Evolutionary conservation across 176 grass and related monocot species (phyloP), one percentile per base, ranked within the genome.

Genomic region (Secale cereale): DNA sequence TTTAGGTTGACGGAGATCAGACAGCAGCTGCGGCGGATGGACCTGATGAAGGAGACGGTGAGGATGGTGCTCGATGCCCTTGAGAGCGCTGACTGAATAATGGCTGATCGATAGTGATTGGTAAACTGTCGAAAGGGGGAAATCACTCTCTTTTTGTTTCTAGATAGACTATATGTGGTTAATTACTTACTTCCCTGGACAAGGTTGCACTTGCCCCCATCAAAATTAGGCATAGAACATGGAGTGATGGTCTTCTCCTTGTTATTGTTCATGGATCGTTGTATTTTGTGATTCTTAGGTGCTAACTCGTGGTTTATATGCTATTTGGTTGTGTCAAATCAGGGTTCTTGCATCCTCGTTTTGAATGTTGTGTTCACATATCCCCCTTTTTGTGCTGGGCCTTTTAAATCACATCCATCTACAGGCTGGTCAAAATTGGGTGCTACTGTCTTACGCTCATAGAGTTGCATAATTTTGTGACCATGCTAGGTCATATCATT

Each of bases 11-110:
- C 43, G 22, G 86, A 91, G 86, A 90, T 92, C 56, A 92, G 57
- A 30, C 90, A 86, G 65, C 90, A 95, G 71, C 77, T 95, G 80
- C 80, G 73, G 4, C 26, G 90, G 67, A 90, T 90, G 83, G 88
- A 95, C 72, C 83, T 95, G 72, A 90, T 90, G 88, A 92, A 92
- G 86, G 90, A 95, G 16, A 90, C 90, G 8, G 80, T 95, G 32
- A 91, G 83, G 90, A 82, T 92, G 82, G 86, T 94, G 76, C 76
- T 90, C 62, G 85, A 92, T 74, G 85, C 76, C 29, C 64, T 94
- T 31, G 79, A 85, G 32, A 82, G 66, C 62, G 77, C 83, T 52
- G 82, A 90, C 8, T 78, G 82, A 83, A 20, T 61, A 39, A 70
- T 63, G 60, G 39, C 61, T 81, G 62, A 39, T 80, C 59, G 60